Evolutionary conservation across 2,329 filamentous ascomycete species (phyloP).

Genomic region (Colletotrichum sp.): DNA sequence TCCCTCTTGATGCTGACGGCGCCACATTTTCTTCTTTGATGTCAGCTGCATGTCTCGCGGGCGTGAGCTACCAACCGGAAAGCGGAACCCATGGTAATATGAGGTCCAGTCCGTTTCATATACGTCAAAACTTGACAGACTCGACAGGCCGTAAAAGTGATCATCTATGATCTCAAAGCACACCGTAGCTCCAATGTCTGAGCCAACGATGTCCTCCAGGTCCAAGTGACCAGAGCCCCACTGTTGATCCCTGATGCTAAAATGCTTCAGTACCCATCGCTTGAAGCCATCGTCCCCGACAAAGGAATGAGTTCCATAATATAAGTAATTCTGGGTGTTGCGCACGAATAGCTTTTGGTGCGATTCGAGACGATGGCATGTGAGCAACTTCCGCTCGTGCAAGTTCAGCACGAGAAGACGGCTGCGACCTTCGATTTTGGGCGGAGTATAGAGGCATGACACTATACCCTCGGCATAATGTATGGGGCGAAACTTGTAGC

Average conservation of each 20-base stretch:
- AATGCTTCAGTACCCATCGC: constrained; percentile 67
- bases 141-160: constrained; percentile 74
- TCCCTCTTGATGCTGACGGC: constrained; percentile 71
- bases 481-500: constrained; percentile 58
- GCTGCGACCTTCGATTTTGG: constrained; percentile 35
- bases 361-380: constrained; percentile 45
- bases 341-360: constrained; percentile 69
- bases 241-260: constrained; percentile 45
- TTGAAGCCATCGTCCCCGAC: constrained; percentile 57
- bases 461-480: constrained; percentile 63
- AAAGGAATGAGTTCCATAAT: constrained; percentile 68
- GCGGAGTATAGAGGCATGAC: constrained; percentile 59
- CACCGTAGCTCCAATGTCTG: constrained; percentile 69
- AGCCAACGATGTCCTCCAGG: constrained; percentile 64
- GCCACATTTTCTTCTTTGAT: constrained; percentile 59
- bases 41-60: constrained; percentile 40
- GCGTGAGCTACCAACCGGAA: constrained; percentile 57
- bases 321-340: constrained; percentile 65
- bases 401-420: constrained; percentile 61
- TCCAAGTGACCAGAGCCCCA: constrained; percentile 51
- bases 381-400: constrained; percentile 38
- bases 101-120: constrained; percentile 71
- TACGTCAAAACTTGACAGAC: constrained; percentile 63
- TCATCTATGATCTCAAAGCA: constrained; percentile 73
- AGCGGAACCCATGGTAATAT: constrained; percentile 71